Percentiles rank a stretch among this genome's conserved stretches.
phyloP scores from a whole-genome alignment of 2,329 filamentous ascomycete species.

The Alternaria conjuncta region DNA sequence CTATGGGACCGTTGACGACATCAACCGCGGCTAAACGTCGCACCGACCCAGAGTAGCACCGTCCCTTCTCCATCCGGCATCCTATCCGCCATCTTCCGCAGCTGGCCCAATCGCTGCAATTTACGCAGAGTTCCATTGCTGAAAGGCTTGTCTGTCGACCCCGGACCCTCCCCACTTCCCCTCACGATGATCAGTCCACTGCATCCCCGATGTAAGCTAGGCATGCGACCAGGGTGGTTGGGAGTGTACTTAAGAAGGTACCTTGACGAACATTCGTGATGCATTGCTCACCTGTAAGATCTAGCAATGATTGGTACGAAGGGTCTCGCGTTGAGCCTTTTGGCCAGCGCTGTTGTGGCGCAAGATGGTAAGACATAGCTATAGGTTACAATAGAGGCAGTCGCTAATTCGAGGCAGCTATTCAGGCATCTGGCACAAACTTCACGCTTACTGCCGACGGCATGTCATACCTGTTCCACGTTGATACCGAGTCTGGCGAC shows the following conservation, averaged over 20 bases:
- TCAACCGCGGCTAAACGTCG: conserved; percentile 1
- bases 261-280: conserved; percentile 2
- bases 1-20: background rate
- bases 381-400: background rate
- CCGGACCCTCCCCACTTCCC: conserved; percentile 25
- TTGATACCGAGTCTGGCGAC: conserved; percentile 63
- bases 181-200: conserved; percentile 12
- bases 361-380: conserved; percentile 22
- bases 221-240: conserved; percentile 2
- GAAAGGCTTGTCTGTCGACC: conserved; percentile 9
- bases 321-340: conserved; percentile 18
- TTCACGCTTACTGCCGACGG: conserved; percentile 64
- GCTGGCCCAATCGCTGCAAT: conserved; percentile 13
- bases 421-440: conserved; percentile 61
- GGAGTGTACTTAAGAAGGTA: conserved; percentile 14
- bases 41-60: background rate
- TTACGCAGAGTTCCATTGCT: conserved; percentile 8
- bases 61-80: background rate
- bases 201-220: conserved; percentile 6
- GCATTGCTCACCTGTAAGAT: background rate
- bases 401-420: conserved; percentile 48
- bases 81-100: background rate
- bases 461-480: conserved; percentile 69
- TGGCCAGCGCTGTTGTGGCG: conserved; percentile 18
- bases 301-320: conserved; percentile 10